These are phyloP conservation scores for Chaetomiaceae sp. DNA, from an alignment of 2,329 filamentous ascomycete species.

Conservation along the genomic window DNA sequence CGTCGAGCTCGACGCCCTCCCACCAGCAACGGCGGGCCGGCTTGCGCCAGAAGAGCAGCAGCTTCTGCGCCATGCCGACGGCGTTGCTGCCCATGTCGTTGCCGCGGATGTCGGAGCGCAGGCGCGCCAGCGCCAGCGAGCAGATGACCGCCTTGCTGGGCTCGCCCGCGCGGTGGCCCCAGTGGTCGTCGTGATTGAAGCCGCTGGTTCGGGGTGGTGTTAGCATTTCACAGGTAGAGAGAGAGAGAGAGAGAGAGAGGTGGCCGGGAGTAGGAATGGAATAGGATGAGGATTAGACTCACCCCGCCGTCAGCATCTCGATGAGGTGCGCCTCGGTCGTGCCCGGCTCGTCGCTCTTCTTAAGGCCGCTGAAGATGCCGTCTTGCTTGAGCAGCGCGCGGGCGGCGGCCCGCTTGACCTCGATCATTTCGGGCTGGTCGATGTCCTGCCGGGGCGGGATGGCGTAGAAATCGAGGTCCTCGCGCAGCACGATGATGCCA, in stretches of 20 bases:
- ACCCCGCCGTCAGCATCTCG: slow-evolving; percentile 99
- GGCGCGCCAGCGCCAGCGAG: slow-evolving; percentile 84
- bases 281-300: slow-evolving; percentile 33
- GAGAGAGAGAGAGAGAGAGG: background rate
- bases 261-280: background rate
- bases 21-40: slow-evolving; percentile 96
- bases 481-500: slow-evolving; percentile 91
- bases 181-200: slow-evolving; percentile 90
- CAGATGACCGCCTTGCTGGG: slow-evolving; percentile 98
- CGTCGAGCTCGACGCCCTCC: slow-evolving; percentile 89
- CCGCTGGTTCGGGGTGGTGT: slow-evolving; percentile 51
- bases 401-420: slow-evolving; percentile 88
- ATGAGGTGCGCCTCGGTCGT: slow-evolving; percentile 98
- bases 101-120: slow-evolving; percentile 87
- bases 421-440: slow-evolving; percentile 82
- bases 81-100: slow-evolving; percentile 68
- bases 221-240: too few relatives aligned
- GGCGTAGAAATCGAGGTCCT: slow-evolving; percentile 95
- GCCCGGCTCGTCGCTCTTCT: slow-evolving; percentile 90
- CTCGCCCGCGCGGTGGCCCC: slow-evolving; percentile 96
- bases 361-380: slow-evolving; percentile 91
- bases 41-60: slow-evolving; percentile 96
- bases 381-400: slow-evolving; percentile 80
- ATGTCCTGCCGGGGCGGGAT: slow-evolving; percentile 86
- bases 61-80: slow-evolving; percentile 97